Percentiles rank a stretch among this genome's conserved stretches.
phyloP scores from a whole-genome alignment of 2,329 filamentous ascomycete species.

The Eutypa lata region DNA sequence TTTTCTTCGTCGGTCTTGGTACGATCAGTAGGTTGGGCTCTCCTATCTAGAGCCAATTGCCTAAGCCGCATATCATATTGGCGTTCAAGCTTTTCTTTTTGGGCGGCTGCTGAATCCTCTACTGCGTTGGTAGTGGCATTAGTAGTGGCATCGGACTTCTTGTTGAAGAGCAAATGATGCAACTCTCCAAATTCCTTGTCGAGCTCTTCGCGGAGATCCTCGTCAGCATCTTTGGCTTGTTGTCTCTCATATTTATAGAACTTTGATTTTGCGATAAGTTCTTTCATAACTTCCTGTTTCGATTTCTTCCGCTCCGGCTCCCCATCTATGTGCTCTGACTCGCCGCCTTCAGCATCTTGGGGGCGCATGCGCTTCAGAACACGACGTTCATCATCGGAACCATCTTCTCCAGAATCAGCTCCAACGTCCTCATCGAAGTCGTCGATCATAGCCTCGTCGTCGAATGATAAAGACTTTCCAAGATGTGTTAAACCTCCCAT shows the following conservation, averaged over 20 bases:
- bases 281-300: conserved; percentile 96
- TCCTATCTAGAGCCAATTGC: conserved; percentile 78
- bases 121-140: conserved; percentile 20
- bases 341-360: conserved; percentile 46
- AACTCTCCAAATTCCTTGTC: conserved; percentile 81
- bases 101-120: conserved; percentile 46
- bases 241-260: conserved; percentile 92
- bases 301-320: conserved; percentile 84
- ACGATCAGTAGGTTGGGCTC: conserved; percentile 79
- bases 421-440: conserved; percentile 81
- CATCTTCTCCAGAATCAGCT: conserved; percentile 57
- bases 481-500: conserved; percentile 72
- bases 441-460: conserved; percentile 53
- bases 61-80: conserved; percentile 84
- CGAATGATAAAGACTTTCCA: conserved; percentile 69
- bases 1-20: conserved; percentile 91
- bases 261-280: conserved; percentile 96
- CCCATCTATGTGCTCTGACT: conserved; percentile 47
- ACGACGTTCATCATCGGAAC: conserved; percentile 51
- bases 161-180: conserved; percentile 63
- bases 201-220: conserved; percentile 78
- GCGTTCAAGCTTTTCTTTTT: conserved; percentile 70
- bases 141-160: conserved; percentile 32
- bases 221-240: conserved; percentile 87
- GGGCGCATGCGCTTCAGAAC: conserved; percentile 56